phyloP scores from a whole-genome alignment of 345 rosid genomes.

The Gossypium herbaceum region DNA sequence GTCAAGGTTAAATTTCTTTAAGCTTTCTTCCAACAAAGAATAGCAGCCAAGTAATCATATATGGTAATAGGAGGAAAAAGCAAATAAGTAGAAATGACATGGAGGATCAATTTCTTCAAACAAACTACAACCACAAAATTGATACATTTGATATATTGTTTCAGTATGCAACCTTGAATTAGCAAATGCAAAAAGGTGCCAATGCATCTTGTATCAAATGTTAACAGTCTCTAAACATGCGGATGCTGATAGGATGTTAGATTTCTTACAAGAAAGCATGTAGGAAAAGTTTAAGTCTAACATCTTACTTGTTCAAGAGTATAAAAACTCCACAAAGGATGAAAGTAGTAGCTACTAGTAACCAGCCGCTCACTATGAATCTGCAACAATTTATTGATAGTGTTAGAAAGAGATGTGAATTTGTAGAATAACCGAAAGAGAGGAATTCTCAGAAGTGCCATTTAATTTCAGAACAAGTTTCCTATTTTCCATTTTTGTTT shows the following conservation, averaged over 20 bases:
- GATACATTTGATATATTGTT: neutral
- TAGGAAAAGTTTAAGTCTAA: slow-evolving; percentile 6
- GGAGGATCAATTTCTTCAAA: neutral
- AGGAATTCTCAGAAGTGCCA: neutral
- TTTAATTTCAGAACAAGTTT: neutral
- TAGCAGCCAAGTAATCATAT: neutral
- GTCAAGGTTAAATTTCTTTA: neutral
- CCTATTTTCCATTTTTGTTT: neutral
- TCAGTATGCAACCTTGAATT: neutral
- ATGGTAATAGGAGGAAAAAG: neutral
- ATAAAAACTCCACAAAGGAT: slow-evolving; percentile 62
- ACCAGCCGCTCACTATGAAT: neutral
- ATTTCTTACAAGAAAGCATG: slow-evolving; percentile 1
- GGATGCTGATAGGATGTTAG: neutral
- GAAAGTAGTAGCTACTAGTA: neutral
- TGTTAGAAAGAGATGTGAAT: slow-evolving; percentile 12
- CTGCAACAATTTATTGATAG: neutral
- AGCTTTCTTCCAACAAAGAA: neutral
- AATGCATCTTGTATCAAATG: neutral
- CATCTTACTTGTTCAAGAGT: slow-evolving; percentile 72
- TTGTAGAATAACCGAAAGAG: neutral
- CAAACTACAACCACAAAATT: neutral
- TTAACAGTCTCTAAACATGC: neutral
- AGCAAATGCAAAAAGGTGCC: neutral
- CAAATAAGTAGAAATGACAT: neutral